phyloP scores from a whole-genome alignment of 108 stramenopile species.

The Aurantiochytrium sp. region DNA sequence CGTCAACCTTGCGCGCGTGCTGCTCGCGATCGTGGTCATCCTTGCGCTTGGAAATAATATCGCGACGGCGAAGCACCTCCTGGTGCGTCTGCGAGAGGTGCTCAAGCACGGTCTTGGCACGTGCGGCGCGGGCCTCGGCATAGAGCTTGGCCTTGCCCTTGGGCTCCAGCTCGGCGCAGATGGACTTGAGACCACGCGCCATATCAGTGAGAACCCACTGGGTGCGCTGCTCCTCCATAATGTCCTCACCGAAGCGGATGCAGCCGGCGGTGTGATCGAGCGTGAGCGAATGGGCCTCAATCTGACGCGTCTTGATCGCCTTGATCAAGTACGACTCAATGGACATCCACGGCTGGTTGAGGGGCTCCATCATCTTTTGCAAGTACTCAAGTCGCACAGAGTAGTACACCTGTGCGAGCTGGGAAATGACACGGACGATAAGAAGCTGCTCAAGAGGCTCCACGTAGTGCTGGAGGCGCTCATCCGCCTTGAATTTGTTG shows the following conservation, averaged over 20 bases:
- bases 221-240: slow-evolving; percentile 52
- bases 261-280: slow-evolving; percentile 79
- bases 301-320: slow-evolving; percentile 53
- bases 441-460: slow-evolving; percentile 42
- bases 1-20: background rate
- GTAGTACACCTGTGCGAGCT: slow-evolving; percentile 74
- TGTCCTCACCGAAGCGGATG: slow-evolving; percentile 71
- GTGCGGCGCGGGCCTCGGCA: slow-evolving; percentile 60
- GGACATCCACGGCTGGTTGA: slow-evolving; percentile 70
- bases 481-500: background rate
- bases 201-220: slow-evolving; percentile 57
- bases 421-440: slow-evolving; percentile 71
- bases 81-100: slow-evolving; percentile 83
- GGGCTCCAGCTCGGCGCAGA: slow-evolving; percentile 19
- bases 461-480: background rate
- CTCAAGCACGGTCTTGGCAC: slow-evolving; percentile 71
- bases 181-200: slow-evolving; percentile 60
- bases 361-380: slow-evolving; percentile 60
- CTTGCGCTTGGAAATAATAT: slow-evolving; percentile 56
- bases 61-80: slow-evolving; percentile 56
- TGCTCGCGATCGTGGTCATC: slow-evolving; percentile 77
- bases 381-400: slow-evolving; percentile 76
- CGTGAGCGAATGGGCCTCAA: slow-evolving; percentile 36
- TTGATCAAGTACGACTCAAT: slow-evolving; percentile 79
- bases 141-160: slow-evolving; percentile 56